Percentiles rank a stretch among this genome's conserved stretches.
phyloP scores from a whole-genome alignment of 129 eudicot species.

The Scalesia atractyloides region DNA sequence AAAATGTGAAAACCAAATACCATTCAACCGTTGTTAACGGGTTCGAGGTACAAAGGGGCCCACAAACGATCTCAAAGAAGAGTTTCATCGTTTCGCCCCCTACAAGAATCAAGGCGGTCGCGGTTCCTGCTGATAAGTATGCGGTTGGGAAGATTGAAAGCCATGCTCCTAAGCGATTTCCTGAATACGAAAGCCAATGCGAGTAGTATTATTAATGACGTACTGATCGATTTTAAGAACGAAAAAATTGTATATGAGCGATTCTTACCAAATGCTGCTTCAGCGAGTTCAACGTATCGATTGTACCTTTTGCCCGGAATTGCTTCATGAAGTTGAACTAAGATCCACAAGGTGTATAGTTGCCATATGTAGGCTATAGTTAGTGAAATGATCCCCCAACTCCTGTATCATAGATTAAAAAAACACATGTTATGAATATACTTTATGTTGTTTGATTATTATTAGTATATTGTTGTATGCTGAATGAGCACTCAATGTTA shows the following conservation, averaged over 20 bases:
- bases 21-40: constrained; percentile 96
- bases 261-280: constrained; percentile 85
- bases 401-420: constrained; percentile 42
- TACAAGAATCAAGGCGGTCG: constrained; percentile 77
- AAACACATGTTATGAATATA: neutral
- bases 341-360: constrained; percentile 90
- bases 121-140: constrained; percentile 93
- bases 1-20: constrained; percentile 91
- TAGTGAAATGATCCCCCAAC: constrained; percentile 89
- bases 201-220: neutral
- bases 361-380: constrained; percentile 91
- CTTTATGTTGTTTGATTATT: no score
- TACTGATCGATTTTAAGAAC: neutral
- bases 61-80: constrained; percentile 86
- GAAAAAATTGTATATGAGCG: neutral
- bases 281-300: constrained; percentile 90
- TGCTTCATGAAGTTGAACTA: constrained; percentile 96
- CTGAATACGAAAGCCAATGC: constrained; percentile 33
- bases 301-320: constrained; percentile 92
- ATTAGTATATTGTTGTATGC: no score
- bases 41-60: constrained; percentile 79
- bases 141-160: constrained; percentile 94
- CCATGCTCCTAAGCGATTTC: constrained; percentile 89
- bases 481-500: neutral
- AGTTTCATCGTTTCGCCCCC: constrained; percentile 98